Conservation (phyloP, 2,329 filamentous ascomycete genomes). For the Lachnellula suecica region DNA sequence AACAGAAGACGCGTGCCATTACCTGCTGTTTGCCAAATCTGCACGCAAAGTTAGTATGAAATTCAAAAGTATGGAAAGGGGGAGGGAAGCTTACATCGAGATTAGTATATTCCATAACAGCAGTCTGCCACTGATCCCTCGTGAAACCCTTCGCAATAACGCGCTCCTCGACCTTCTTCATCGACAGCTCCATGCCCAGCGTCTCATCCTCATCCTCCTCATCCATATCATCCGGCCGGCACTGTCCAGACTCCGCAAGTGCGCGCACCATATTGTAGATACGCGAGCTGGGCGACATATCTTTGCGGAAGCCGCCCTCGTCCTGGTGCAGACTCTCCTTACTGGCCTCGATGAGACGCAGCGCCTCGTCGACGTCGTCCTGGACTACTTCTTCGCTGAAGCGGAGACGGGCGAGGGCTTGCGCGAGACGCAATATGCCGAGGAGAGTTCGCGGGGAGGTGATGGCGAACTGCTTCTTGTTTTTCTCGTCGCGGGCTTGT, state of each 20-base stretch:
- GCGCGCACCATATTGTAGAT: conserved; percentile 94
- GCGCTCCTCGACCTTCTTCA: conserved; percentile 85
- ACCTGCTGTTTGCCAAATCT: conserved; percentile 79
- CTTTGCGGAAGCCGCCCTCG: conserved; percentile 55
- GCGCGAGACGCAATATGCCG: conserved; percentile 87
- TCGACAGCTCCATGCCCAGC: conserved; percentile 70
- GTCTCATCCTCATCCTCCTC: conserved; percentile 72
- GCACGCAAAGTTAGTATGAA: conserved; percentile 37
- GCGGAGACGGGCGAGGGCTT: conserved; percentile 87
- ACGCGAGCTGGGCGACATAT: conserved; percentile 79
- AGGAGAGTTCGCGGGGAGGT: conserved; percentile 92
- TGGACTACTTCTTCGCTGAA: conserved; percentile 83
- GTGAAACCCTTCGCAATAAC: conserved; percentile 97
- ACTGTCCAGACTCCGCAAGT: conserved; percentile 80
- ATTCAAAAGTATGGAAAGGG: background rate
- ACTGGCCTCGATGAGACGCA: conserved; percentile 87
- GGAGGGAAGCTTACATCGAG: conserved; percentile 74
- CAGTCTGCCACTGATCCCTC: conserved; percentile 82
- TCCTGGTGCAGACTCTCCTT: conserved; percentile 87
- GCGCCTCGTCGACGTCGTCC: conserved; percentile 93
- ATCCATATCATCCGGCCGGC: conserved; percentile 40
- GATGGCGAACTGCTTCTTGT: conserved; percentile 90
- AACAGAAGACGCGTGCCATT: conserved; percentile 72
- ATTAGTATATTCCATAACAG: conserved; percentile 84
- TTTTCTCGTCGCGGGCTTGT: conserved; percentile 87